Percentiles rank a stretch among this genome's conserved stretches.
phyloP scores from a whole-genome alignment of 345 rosid genomes.

The Populus tremula region DNA sequence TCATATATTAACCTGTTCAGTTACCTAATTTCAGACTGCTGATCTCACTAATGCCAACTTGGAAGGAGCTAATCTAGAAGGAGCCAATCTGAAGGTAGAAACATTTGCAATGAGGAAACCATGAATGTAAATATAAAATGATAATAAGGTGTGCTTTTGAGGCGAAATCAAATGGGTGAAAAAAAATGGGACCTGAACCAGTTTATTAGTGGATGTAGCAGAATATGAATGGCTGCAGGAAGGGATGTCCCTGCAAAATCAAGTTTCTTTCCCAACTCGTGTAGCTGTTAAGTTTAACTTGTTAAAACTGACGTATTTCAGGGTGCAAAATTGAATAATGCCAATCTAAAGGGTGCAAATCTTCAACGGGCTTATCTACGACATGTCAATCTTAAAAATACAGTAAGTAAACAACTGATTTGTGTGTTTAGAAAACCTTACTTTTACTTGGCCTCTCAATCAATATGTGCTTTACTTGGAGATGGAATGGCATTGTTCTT shows the following conservation, averaged over 20 bases:
- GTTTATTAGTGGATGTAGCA: not conserved
- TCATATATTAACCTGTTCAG: constrained; percentile 1
- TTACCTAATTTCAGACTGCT: constrained; percentile 53
- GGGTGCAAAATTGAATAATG: constrained; percentile 87
- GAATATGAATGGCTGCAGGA: not conserved
- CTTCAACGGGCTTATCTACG: constrained; percentile 88
- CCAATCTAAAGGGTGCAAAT: constrained; percentile 85
- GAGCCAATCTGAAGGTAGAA: constrained; percentile 86
- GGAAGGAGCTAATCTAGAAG: constrained; percentile 93
- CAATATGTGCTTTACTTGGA: not conserved
- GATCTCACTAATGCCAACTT: constrained; percentile 93
- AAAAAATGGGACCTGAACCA: not conserved
- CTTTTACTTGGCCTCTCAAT: not conserved
- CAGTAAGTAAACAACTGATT: constrained; percentile 50
- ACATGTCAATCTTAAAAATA: constrained; percentile 76
- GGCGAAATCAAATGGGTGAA: not conserved
- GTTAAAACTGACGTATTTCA: constrained; percentile 26
- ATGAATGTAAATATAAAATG: not conserved
- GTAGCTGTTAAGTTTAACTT: not conserved
- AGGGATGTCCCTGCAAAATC: not conserved
- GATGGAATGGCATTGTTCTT: not conserved
- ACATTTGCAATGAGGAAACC: not conserved
- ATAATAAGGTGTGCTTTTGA: not conserved
- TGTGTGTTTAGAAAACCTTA: not conserved
- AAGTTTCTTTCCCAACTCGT: not conserved